These are phyloP conservation scores for Phytopythium litorale DNA, from an alignment of 352 stramenopile genomes.

Conservation along the genomic window DNA sequence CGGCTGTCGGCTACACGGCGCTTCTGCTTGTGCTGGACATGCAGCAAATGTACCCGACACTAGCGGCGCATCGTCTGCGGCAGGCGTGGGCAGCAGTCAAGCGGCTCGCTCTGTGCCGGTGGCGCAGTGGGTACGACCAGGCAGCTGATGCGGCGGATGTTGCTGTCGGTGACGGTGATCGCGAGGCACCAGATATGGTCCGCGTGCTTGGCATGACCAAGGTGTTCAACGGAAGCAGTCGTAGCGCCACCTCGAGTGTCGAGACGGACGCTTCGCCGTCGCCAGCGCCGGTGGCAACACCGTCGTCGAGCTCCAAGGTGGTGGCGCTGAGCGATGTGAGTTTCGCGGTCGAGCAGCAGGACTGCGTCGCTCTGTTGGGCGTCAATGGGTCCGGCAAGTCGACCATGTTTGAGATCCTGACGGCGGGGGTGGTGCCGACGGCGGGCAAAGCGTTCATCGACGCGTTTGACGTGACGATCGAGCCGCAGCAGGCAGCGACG, in stretches of 20 bases:
- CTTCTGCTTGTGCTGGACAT: constrained; percentile 60
- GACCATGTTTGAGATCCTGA: constrained; percentile 96
- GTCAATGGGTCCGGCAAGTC: constrained; percentile 97
- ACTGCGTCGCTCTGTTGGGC: constrained; percentile 92
- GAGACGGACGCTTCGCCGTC: constrained; percentile 14
- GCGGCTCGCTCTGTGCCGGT: neutral
- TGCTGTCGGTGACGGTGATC: constrained; percentile 11
- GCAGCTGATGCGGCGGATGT: constrained; percentile 10
- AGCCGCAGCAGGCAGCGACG: constrained; percentile 47
- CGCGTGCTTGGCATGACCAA: constrained; percentile 49
- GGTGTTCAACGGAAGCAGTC: constrained; percentile 57
- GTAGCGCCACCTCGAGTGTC: constrained; percentile 7
- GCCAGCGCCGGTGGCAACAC: neutral
- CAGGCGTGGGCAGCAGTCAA: constrained; percentile 11
- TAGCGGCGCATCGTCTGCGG: constrained; percentile 32
- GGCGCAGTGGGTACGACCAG: constrained; percentile 19
- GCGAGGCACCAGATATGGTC: constrained; percentile 42
- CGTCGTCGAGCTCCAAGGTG: constrained; percentile 38
- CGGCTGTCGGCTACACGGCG: constrained; percentile 40
- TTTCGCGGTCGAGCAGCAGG: constrained; percentile 79
- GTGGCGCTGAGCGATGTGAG: constrained; percentile 72
- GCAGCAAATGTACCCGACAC: constrained; percentile 69
- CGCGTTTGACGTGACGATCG: constrained; percentile 46
- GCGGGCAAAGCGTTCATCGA: constrained; percentile 54
- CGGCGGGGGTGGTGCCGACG: constrained; percentile 83